Evolutionary conservation across 2,329 filamentous ascomycete genomes (phyloP).

Genomic region (Colletotrichum chlorophyti): DNA sequence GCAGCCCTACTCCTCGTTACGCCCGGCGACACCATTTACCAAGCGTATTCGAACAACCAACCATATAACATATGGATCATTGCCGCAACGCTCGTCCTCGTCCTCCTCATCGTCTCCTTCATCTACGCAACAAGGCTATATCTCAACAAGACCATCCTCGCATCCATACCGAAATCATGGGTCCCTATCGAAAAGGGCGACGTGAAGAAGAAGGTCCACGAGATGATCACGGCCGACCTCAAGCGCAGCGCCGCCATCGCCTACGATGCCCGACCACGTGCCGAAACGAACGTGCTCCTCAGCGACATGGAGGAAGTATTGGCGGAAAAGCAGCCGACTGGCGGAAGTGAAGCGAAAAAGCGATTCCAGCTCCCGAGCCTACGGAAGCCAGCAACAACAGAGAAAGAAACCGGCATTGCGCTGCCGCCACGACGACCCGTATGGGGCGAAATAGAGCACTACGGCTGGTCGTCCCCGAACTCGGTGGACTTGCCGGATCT

Average conservation of each 20-base stretch:
- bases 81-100: slow-evolving; percentile 76
- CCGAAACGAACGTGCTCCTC: slow-evolving; percentile 41
- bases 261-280: slow-evolving; percentile 76
- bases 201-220: slow-evolving; percentile 75
- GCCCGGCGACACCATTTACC: slow-evolving; percentile 81
- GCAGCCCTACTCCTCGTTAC: slow-evolving; percentile 78
- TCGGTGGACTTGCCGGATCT: slow-evolving; percentile 78
- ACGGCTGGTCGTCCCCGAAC: slow-evolving; percentile 86
- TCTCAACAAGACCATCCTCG: slow-evolving; percentile 80
- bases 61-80: slow-evolving; percentile 86
- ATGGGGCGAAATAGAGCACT: slow-evolving; percentile 87
- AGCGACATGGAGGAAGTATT: slow-evolving; percentile 20
- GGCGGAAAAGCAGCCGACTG: slow-evolving; percentile 30
- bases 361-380: slow-evolving; percentile 34
- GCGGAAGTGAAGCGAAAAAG: slow-evolving; percentile 26
- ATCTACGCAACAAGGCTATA: slow-evolving; percentile 87
- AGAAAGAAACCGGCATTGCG: slow-evolving; percentile 48
- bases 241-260: slow-evolving; percentile 81
- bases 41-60: slow-evolving; percentile 71
- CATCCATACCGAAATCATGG: slow-evolving; percentile 85
- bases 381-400: slow-evolving; percentile 44
- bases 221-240: slow-evolving; percentile 76
- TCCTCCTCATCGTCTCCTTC: slow-evolving; percentile 72
- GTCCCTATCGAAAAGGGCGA: slow-evolving; percentile 88
- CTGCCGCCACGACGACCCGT: slow-evolving; percentile 59